A percentile compares a stretch with the other conserved stretches of the same genome.
Evolutionary conservation across 225 moss, liverwort and hornwort genomes (phyloP).

Genomic region (Anthoceros angustus): DNA sequence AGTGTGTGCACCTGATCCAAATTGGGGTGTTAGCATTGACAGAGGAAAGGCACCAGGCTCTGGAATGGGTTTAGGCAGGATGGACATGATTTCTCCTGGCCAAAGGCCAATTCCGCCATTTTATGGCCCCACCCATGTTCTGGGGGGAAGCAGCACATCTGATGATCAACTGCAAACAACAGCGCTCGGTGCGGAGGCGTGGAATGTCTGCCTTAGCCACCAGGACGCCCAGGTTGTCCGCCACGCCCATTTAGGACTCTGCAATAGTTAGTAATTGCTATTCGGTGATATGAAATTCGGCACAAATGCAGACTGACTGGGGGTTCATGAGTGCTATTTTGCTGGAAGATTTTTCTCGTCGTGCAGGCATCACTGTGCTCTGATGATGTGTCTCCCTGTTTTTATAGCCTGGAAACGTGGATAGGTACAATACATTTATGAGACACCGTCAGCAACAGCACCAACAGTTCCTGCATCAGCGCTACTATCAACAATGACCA

Average conservation of each 20-base stretch:
- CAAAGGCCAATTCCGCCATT: conserved; percentile 35
- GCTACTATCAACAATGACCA: conserved; percentile 12
- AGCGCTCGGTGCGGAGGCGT: conserved; percentile 44
- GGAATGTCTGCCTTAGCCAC: conserved; percentile 45
- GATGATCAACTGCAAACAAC: conserved; percentile 49
- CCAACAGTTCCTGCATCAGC: conserved; percentile 22
- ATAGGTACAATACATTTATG: conserved; percentile 58
- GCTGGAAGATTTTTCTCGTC: not conserved
- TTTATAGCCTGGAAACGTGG: conserved; percentile 35
- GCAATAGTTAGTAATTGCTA: no score
- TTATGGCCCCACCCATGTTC: conserved; percentile 30
- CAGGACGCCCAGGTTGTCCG: conserved; percentile 50
- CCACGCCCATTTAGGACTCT: no score
- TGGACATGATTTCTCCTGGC: conserved; percentile 39
- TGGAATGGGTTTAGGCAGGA: conserved; percentile 69
- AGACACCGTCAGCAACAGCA: conserved; percentile 39
- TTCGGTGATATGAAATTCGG: no score
- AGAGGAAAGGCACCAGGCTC: conserved; percentile 28
- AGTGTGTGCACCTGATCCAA: conserved; percentile 31
- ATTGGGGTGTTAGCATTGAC: conserved; percentile 40
- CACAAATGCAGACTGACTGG: no score
- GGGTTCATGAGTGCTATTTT: conserved; percentile 2
- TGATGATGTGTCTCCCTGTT: not conserved
- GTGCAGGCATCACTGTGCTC: not conserved
- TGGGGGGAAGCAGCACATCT: conserved; percentile 32